Base-by-base conservation (phyloP, 768 basidiomycete species). In the Phylloporus sp. region DNA sequence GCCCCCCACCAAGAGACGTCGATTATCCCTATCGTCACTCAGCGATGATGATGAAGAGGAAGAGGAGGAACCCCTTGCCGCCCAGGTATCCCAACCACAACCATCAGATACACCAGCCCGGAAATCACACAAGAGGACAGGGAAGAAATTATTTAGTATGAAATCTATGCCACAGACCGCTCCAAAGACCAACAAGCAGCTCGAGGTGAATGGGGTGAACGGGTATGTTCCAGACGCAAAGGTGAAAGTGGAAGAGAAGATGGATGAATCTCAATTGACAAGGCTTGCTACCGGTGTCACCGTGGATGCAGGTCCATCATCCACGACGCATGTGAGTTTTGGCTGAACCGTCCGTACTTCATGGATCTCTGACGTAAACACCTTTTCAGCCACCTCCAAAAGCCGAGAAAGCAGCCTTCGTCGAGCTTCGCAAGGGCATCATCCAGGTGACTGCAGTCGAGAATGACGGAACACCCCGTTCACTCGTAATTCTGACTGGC, bases 401-500 rank as follows among this genome's bases (percentile, higher is more conserved):
- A 64, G 68, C 82, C 5, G 90, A 92, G 61, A 91, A 95, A 58
- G 82, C 85, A 13, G 87, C 93, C 4, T 77, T 81, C 15, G 70
- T 85, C 18, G 95, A 97, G 64, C 76, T 95, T 55, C 81, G 87
- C 4, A 83, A 81, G 53, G 86, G 88, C 6, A 76, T 95, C 53
- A 97, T 97, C 59, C 78, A 83, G 55, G 84, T 97, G 47, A 79
- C 80, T 0, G 82, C 93, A 18, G 91, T 97, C 1, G 84, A 88
- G 56, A 95, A 95, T 57, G 88, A 95, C 62, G 75, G 77, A 23
- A 72, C 82, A 40, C 82, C 88, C 3, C 81, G 84, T 27, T 91
- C 91, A 2, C 73, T 86, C 24, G 81, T 97, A 49, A 84, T 98
- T 52, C 80, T 98, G 47, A 92, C 93, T 4, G 91, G 92, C n/a